Evolutionary conservation across 2,329 filamentous ascomycete species (phyloP), one percentile per base, ranked within the genome.

Genomic region (Thyridium curvatum): DNA sequence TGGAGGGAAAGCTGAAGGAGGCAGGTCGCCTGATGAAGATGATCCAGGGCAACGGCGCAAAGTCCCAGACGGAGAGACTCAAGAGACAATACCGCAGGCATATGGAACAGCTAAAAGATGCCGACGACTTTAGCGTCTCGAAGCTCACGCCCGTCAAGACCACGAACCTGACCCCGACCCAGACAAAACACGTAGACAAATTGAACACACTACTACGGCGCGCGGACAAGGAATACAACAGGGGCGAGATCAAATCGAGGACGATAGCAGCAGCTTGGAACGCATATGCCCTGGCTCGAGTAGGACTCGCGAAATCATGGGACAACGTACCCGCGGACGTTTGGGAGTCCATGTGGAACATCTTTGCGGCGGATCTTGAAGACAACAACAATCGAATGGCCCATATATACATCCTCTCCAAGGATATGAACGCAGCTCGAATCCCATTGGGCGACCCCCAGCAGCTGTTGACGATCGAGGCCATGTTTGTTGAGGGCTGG

Each of bases 261-360:
- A 48, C 54, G 12, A 40, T 58, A 46, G 32, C 51, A 39, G 53
- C 55, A 39, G 50, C 58, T 46, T 79, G 74, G 66, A 70, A 66
- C 43, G 59, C 60, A 10, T 79, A 79, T 49, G 64, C 66, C 34
- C 57, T 61, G 0, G 68, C 69, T 3, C 61, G 71, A 10, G 56
- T 58, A 12, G 53, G 59, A 7, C 58, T 80, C 32, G 58, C 66
- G 2, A 59, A 60, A 15, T 55, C 62, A 9, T 72, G 79, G 60
- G 56, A 66, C 29, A 66, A 68, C 21, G 69, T 89, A n/a, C 74
- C 83, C 1, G 52, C 66, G 9, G 67, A 73, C 13, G 69, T 77
- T 4, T 84, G 84, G 77, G 61, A 74, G n/a, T 55, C 79, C 2
- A 57, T 91, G 8, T 91, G 84, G 84, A 64, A 71, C 21, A 59